Evolutionary conservation across 768 basidiomycete genomes (phyloP), one percentile per base, ranked within the genome.

Genomic region (Fistulinella prunicolor): DNA sequence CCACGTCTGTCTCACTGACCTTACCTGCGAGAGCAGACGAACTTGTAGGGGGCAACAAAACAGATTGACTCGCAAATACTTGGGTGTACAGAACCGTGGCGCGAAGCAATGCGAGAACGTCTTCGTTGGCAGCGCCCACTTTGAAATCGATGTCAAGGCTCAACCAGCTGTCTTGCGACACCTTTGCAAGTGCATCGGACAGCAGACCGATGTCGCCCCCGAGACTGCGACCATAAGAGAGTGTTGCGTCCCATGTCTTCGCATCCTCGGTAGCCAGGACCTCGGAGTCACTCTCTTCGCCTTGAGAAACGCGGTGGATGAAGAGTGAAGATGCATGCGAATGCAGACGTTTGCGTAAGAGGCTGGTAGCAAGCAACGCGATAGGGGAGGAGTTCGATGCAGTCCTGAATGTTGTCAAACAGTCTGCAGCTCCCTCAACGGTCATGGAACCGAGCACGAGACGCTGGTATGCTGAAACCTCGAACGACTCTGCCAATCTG

Each of bases 21-120:
- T 24, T 50, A 10, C 24, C 36, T 16, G 28, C 38, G 37, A 41
- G 52, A 30, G 62, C 60, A n/a, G 74, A 71, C 4, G 81, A 79
- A 38, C 71, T 80, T 1, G 83, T 81, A 9, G 84, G 82, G 4
- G 83, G 83, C 22, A 81, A 83, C 46, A 81, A 64, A 34, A 82
- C 60, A 13, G 66, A 62, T 29, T 57, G 58, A 8, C 61, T 53
- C 16, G 74, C 69, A 65, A 89, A 89, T 43, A 86, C 73, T 38
- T 73, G 76, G 7, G 76, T 73, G 56, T 84, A 85, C 21, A 89
- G 66, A 24, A 83, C 70, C 37, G 84, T 70, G 35, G 85, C 83
- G 35, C 69, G 73, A 38, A 89, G 67, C 20, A 89, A 67, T 17
- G 75, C 68, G 51, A 70, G 68, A 39, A 83, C 74, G 57, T 78